Base-by-base conservation (phyloP, 176 grass and related monocot genomes). In the Triticum monococcum region DNA sequence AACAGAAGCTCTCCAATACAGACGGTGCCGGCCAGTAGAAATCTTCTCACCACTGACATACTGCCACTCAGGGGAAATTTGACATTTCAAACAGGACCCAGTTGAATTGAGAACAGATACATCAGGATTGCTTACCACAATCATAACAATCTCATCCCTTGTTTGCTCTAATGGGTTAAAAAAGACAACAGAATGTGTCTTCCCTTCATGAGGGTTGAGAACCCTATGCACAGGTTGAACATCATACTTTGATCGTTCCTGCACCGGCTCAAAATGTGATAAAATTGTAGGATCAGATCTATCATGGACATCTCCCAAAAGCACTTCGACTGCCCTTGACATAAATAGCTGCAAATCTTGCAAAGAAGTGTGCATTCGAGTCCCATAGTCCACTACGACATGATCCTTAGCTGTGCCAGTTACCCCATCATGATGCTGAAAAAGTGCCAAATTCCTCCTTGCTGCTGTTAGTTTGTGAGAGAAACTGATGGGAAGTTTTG, bases 361-460 rank as follows among this genome's bases (percentile, higher is more conserved):
- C 87, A 98, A 93, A 28, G 94, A 96, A 79, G 92, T 92, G 59
- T 92, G 90, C 97, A 98, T 98, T 89, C 97, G 90, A 84, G 84
- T 96, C 33, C 97, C 97, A 69, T 96, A 98, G 81, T 98, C 97
- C 71, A 37, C 80, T 13, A 98, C 94, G 38, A 98, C 97, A 80
- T 98, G 97, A 88, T 98, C 86, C 86, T 98, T 98, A 14, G 97
- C 97, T 31, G 97, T 98, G 43, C 97, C 97, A 78, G 97, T 98
- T 66, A 98, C 97, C 61, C 97, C 97, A 79, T 98, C 97, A 73
- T 98, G 97, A 92, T 98, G 97, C 86, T 98, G 97, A 76, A 98
- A 98, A 90, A 98, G 97, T 45, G 97, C 97, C 59, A 98, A 69
- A 86, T 96, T 98, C 79, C 97, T 94, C 82, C 97, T 96, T 76